Evolutionary conservation across 805 yeast genomes (phyloP).

Genomic region (Hanseniaspora jakobsenii): DNA sequence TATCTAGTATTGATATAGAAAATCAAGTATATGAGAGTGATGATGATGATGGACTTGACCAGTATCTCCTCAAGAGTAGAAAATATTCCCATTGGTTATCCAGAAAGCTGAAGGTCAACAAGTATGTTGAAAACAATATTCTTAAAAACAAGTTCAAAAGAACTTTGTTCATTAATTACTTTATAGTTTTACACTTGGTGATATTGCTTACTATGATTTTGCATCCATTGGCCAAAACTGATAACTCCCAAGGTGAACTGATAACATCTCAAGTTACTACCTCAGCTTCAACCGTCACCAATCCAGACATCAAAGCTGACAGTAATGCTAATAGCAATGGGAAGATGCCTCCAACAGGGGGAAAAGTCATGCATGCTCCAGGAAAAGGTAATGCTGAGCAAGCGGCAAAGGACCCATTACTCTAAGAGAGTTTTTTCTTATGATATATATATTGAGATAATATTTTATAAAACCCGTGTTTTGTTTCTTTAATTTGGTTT

Average conservation of each 20-base stretch:
- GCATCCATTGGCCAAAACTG: background rate
- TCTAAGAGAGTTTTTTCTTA: too few species aligned
- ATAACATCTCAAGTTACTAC: too few species aligned
- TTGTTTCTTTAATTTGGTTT: too few species aligned
- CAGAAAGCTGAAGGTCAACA: background rate
- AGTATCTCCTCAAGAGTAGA: constrained; percentile 2
- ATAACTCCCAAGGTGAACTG: too few species aligned
- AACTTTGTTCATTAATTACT: constrained; percentile 6
- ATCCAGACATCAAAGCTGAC: too few species aligned
- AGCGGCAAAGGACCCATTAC: constrained; percentile 7
- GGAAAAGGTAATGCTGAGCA: constrained; percentile 14
- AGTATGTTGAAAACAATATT: background rate
- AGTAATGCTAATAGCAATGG: too few species aligned
- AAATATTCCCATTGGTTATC: constrained; percentile 1
- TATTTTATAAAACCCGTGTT: too few species aligned
- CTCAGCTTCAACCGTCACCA: too few species aligned
- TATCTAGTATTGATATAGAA: constrained; percentile 6
- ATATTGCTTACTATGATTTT: background rate
- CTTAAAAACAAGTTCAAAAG: background rate
- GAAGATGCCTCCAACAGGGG: constrained; percentile 12
- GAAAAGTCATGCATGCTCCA: constrained; percentile 15
- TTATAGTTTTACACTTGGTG: constrained; percentile 3
- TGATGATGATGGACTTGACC: background rate
- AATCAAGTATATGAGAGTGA: background rate
- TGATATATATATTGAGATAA: too few species aligned